phyloP scores from a whole-genome alignment of 345 rosid species.

The Leavenworthia alabamica region DNA sequence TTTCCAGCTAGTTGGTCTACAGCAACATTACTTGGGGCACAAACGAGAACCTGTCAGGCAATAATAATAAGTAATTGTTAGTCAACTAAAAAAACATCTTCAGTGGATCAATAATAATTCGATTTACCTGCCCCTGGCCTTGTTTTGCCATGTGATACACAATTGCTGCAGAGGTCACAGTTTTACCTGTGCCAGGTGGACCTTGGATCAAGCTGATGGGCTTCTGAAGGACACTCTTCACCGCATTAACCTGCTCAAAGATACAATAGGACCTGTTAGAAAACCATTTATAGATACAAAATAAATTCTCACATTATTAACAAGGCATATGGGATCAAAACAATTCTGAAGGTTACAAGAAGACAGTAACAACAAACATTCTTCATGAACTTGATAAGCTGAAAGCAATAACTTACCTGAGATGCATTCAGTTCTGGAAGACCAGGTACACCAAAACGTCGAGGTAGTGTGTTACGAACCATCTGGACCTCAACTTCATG shows the following conservation, averaged over 20 bases:
- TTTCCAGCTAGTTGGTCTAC: slow-evolving; percentile 99
- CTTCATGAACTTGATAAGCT: background rate
- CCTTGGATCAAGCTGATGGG: slow-evolving; percentile 99
- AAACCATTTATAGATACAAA: background rate
- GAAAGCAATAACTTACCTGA: slow-evolving; percentile 48
- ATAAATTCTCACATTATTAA: background rate
- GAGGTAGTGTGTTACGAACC: slow-evolving; percentile 86
- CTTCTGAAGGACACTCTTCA: slow-evolving; percentile 94
- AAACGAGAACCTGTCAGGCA: slow-evolving; percentile 71
- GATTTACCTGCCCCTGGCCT: slow-evolving; percentile 88
- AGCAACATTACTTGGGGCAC: slow-evolving; percentile 99
- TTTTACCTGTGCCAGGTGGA: slow-evolving; percentile 99
- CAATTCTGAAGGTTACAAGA: background rate
- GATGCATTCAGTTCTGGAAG: slow-evolving; percentile 99
- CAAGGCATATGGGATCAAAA: slow-evolving; percentile 8
- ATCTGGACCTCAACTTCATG: slow-evolving; percentile 98
- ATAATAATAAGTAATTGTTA: background rate
- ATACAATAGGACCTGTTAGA: slow-evolving; percentile 4
- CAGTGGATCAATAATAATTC: background rate
- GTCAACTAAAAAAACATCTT: background rate
- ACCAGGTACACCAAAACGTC: slow-evolving; percentile 99
- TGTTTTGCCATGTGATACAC: slow-evolving; percentile 99
- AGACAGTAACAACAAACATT: too few species aligned
- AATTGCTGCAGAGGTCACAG: slow-evolving; percentile 98
- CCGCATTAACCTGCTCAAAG: slow-evolving; percentile 76